phyloP scores from a whole-genome alignment of 441 rosid genomes.

The Arabidopsis lyrata region DNA sequence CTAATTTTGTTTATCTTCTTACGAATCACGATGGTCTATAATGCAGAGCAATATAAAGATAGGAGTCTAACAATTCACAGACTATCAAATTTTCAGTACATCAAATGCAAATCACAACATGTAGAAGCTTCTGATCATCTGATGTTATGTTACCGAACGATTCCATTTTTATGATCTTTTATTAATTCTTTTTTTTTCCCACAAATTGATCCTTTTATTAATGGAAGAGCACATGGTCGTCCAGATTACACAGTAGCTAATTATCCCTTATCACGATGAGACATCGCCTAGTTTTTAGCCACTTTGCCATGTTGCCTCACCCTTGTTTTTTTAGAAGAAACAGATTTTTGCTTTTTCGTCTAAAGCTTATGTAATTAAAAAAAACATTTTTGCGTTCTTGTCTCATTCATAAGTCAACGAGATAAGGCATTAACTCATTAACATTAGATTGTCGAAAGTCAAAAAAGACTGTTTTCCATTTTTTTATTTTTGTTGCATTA shows the following conservation, averaged over 20 bases:
- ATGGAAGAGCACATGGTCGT: constrained; percentile 18
- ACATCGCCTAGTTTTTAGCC: not conserved
- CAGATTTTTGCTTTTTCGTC: not conserved
- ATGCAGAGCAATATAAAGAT: not conserved
- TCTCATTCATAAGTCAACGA: constrained; percentile 23
- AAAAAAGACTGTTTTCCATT: not conserved
- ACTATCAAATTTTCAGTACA: not conserved
- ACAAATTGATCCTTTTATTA: not conserved
- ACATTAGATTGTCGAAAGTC: not conserved
- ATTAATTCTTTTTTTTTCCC: too few species aligned
- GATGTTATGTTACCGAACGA: not conserved
- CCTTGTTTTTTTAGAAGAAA: not conserved
- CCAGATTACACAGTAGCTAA: constrained; percentile 1
- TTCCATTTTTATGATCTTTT: not conserved
- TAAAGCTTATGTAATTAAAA: not conserved
- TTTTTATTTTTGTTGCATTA: not conserved
- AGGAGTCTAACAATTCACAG: not conserved
- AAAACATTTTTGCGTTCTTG: not conserved
- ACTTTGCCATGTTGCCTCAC: not conserved
- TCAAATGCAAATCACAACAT: not conserved
- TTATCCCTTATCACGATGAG: not conserved
- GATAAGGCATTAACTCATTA: not conserved
- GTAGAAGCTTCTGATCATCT: not conserved
- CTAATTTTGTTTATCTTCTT: not conserved
- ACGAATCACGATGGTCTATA: not conserved